Base-by-base conservation (phyloP, 176 grass and related monocot genomes). In the sorghum (Sorghum bicolor) region DNA sequence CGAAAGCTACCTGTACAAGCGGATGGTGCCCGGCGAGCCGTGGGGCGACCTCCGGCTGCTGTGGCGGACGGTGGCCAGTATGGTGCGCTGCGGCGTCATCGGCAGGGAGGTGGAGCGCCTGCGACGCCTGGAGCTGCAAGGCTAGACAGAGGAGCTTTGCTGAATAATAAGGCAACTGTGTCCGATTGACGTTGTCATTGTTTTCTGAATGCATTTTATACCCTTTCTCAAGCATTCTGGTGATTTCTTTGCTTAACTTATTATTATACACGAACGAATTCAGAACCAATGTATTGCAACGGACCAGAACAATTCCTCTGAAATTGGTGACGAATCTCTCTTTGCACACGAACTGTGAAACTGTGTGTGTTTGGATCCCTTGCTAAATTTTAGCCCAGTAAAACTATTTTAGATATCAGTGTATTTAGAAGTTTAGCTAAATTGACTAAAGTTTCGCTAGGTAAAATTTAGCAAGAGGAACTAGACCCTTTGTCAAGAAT, bases 1-100 rank as follows among this genome's bases (percentile, higher is more conserved):
- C 67, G 96, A 99, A 29, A 93, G 96, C 86, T 99, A 99, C 84
- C 85, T 98, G 20, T 81, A 96, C 83, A 99, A 99, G 91, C 82
- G 78, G 82, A 99, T 95, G 96, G 88, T 72, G 29, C 74, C 79
- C 2, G 89, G 74, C 20, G 74, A 87, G 66, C 81, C 91, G 22
- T 81, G 53, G 85, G 86, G 86, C 1, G 93, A 96, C 40, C 64
- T 94, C 80, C 86, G 80, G 58, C 74, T 99, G 67, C 80, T 88
- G 36, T 96, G 96, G 96, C 87, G 78, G 63, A 90, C 91, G 20
- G 70, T 88, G 37, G 85, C 82, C 14, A 92, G 76, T 76, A 79
- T 95, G 84, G 64, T 92, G 67, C 86, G 91, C 41, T 91, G 89
- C 64, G 65, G 85, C 44, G 69, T 99, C 71, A 77, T 99, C 63